Conservation (phyloP, 1,139 yeast species). For the Saccharomycopsis hybrid region DNA sequence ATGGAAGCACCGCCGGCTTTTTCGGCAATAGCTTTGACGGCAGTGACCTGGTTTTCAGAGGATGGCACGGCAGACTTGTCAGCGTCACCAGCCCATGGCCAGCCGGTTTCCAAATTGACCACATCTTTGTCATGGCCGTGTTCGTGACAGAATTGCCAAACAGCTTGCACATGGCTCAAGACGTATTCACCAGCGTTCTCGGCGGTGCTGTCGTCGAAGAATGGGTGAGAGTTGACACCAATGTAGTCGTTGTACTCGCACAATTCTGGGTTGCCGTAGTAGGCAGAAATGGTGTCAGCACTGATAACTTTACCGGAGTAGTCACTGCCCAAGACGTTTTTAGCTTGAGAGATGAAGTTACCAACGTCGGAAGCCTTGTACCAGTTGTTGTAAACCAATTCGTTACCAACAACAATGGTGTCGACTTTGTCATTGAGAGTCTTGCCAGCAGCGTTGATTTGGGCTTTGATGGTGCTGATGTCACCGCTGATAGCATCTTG, state of each 20-base stretch:
- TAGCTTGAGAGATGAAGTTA: conserved; percentile 49
- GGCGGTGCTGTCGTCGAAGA: conserved; percentile 43
- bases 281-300: conserved; percentile 46
- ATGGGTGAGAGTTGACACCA: conserved; percentile 48
- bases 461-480: conserved; percentile 40
- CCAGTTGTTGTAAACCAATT: conserved; percentile 69
- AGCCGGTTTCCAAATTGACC: conserved; percentile 45
- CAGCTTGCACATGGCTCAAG: conserved; percentile 41
- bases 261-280: conserved; percentile 42
- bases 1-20: conserved; percentile 36
- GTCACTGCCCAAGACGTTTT: conserved; percentile 46
- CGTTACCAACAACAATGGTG: conserved; percentile 82
- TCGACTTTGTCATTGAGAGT: conserved; percentile 46
- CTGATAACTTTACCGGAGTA: conserved; percentile 44
- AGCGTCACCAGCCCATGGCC: conserved; percentile 43
- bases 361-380: conserved; percentile 53
- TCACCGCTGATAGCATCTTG: conserved; percentile 41
- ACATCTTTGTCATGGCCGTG: conserved; percentile 34
- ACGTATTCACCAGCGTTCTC: conserved; percentile 44
- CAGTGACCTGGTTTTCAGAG: conserved; percentile 37
- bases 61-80: conserved; percentile 42
- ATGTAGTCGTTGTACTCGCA: conserved; percentile 43
- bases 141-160: conserved; percentile 34
- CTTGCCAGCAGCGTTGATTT: conserved; percentile 57
- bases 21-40: conserved; percentile 35